Conservation (phyloP, 129 eudicot genomes). For the Rutidosis leptorrhynchoides region DNA sequence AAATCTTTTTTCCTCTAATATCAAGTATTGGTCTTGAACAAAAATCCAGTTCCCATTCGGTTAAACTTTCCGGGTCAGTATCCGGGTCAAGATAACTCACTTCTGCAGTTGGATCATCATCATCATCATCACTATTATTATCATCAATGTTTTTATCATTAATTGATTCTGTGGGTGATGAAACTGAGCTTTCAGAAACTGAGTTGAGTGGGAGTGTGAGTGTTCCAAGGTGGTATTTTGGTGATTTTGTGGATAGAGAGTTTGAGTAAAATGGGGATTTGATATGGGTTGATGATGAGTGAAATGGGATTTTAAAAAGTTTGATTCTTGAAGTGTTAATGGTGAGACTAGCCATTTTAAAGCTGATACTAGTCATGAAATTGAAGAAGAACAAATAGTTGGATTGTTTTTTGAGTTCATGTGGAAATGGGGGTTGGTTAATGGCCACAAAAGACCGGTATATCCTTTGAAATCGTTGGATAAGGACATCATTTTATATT, state of each 20-base stretch:
- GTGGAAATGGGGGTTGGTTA: conserved; percentile 29
- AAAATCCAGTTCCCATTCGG: conserved; percentile 94
- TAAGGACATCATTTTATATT: background rate
- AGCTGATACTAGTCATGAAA: conserved; percentile 29
- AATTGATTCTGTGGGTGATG: conserved; percentile 39
- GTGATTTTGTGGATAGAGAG: conserved; percentile 19
- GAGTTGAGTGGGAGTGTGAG: conserved; percentile 40
- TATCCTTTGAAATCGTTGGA: background rate
- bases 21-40: conserved; percentile 97
- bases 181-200: conserved; percentile 63
- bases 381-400: background rate
- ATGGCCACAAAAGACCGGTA: conserved; percentile 20
- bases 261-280: conserved; percentile 32
- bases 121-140: conserved; percentile 37
- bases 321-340: conserved; percentile 56
- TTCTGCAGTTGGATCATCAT: conserved; percentile 81
- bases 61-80: conserved; percentile 64
- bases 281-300: conserved; percentile 19
- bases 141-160: conserved; percentile 35
- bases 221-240: conserved; percentile 16
- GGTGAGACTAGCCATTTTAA: conserved; percentile 61
- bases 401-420: background rate
- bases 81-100: conserved; percentile 84
- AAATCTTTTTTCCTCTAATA: conserved; percentile 88
- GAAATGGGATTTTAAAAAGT: conserved; percentile 32